phyloP scores from a whole-genome alignment of 331 rosid species.

The Malus hybrid region DNA sequence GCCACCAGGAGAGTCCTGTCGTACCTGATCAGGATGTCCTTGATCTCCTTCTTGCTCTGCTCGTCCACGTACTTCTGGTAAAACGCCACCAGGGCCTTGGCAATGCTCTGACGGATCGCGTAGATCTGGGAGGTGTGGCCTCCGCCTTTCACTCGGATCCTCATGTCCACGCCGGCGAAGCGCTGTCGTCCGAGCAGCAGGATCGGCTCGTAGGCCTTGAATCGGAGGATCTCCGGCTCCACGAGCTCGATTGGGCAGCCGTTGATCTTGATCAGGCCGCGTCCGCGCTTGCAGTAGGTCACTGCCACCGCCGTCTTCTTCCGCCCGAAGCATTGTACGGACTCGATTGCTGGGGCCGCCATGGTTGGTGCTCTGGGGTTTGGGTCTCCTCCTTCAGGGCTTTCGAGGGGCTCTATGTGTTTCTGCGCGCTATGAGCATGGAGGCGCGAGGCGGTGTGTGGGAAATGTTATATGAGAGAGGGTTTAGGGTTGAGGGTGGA shows the following conservation, averaged over 20 bases:
- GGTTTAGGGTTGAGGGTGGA: slow-evolving; percentile 5
- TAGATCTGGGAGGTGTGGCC: slow-evolving; percentile 51
- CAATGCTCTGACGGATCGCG: slow-evolving; percentile 53
- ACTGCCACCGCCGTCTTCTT: slow-evolving; percentile 52
- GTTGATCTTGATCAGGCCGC: slow-evolving; percentile 49
- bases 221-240: slow-evolving; percentile 47
- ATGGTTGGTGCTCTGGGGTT: not conserved
- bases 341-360: slow-evolving; percentile 24
- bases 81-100: slow-evolving; percentile 45
- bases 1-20: slow-evolving; percentile 44
- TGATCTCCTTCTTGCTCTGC: slow-evolving; percentile 46
- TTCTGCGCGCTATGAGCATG: not conserved
- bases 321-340: slow-evolving; percentile 47
- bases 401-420: not conserved
- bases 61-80: slow-evolving; percentile 50
- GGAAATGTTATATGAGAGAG: not conserved
- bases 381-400: not conserved
- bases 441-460: not conserved
- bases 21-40: slow-evolving; percentile 38
- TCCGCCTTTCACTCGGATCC: slow-evolving; percentile 45
- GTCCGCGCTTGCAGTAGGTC: slow-evolving; percentile 44
- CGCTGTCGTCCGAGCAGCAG: slow-evolving; percentile 43
- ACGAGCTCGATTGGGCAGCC: slow-evolving; percentile 47
- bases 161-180: slow-evolving; percentile 45
- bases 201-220: slow-evolving; percentile 50